Evolutionary conservation across 805 yeast genomes (phyloP).

Genomic region (Metschnikowia drakensbergensis): DNA sequence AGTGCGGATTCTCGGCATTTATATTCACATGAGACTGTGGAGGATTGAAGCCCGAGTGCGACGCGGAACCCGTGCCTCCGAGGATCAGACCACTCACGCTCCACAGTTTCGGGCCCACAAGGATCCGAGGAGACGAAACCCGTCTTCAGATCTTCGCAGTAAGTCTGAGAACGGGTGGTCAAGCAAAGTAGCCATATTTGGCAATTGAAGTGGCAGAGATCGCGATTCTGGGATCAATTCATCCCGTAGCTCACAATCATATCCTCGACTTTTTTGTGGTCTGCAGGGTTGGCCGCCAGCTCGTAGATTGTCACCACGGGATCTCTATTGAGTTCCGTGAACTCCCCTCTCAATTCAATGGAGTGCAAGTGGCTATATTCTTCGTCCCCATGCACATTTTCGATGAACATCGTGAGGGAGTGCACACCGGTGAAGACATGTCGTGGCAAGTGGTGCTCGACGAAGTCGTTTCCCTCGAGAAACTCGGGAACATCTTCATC

Average conservation of each 20-base stretch:
- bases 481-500: slow-evolving; percentile 33
- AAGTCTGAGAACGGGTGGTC: too few species aligned
- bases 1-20: slow-evolving; percentile 4
- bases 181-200: too few species aligned
- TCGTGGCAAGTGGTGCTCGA: slow-evolving; percentile 80
- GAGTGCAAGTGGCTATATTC: slow-evolving; percentile 58
- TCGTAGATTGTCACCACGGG: slow-evolving; percentile 81
- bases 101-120: too few species aligned
- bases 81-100: slow-evolving; percentile 9
- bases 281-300: slow-evolving; percentile 89
- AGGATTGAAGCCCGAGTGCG: slow-evolving; percentile 20
- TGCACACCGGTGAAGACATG: slow-evolving; percentile 67
- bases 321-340: slow-evolving; percentile 50
- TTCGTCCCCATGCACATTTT: slow-evolving; percentile 46
- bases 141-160: too few species aligned
- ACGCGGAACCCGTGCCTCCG: slow-evolving; percentile 2
- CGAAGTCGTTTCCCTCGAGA: slow-evolving; percentile 45
- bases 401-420: slow-evolving; percentile 63
- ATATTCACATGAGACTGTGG: slow-evolving; percentile 10
- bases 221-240: not conserved
- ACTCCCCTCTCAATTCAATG: slow-evolving; percentile 78
- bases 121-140: too few species aligned
- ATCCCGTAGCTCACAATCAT: slow-evolving; percentile 2
- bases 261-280: slow-evolving; percentile 50
- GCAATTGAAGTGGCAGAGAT: not conserved